Conservation (phyloP, 768 basidiomycete genomes). For the Boletus eberwhitei region DNA sequence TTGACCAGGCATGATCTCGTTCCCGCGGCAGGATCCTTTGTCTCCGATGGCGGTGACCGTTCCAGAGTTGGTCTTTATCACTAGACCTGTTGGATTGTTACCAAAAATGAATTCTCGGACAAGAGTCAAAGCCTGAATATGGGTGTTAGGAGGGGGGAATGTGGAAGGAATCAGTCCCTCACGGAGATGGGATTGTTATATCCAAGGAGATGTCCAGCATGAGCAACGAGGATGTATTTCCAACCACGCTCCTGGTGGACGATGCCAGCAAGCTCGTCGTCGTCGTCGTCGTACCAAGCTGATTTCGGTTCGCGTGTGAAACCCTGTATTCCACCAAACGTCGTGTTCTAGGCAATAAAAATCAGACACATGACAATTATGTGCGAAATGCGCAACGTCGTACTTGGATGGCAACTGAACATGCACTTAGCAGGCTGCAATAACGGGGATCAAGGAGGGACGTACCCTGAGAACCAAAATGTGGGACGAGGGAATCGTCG, state of each 20-base stretch:
- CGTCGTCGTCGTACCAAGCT: constrained; percentile 57
- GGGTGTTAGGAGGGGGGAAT: background rate
- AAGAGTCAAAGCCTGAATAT: constrained; percentile 52
- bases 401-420: constrained; percentile 54
- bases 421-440: constrained; percentile 4
- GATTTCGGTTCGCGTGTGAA: constrained; percentile 68
- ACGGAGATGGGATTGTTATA: constrained; percentile 40
- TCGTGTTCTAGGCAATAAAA: constrained; percentile 55
- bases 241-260: constrained; percentile 71
- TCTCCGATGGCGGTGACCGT: constrained; percentile 42
- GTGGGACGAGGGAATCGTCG: constrained; percentile 61
- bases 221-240: constrained; percentile 39
- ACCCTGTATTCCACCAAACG: constrained; percentile 73
- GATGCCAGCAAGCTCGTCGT: constrained; percentile 59
- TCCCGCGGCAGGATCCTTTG: constrained; percentile 43
- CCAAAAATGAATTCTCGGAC: constrained; percentile 68
- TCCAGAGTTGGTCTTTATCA: constrained; percentile 37
- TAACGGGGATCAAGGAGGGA: background rate
- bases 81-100: constrained; percentile 54
- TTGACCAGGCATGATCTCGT: constrained; percentile 49
- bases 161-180: constrained; percentile 24
- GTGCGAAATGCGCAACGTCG: background rate
- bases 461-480: constrained; percentile 60
- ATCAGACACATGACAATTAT: background rate
- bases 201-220: constrained; percentile 38